Conservation (phyloP, 345 rosid genomes). For the Eucalyptus cloeziana region DNA sequence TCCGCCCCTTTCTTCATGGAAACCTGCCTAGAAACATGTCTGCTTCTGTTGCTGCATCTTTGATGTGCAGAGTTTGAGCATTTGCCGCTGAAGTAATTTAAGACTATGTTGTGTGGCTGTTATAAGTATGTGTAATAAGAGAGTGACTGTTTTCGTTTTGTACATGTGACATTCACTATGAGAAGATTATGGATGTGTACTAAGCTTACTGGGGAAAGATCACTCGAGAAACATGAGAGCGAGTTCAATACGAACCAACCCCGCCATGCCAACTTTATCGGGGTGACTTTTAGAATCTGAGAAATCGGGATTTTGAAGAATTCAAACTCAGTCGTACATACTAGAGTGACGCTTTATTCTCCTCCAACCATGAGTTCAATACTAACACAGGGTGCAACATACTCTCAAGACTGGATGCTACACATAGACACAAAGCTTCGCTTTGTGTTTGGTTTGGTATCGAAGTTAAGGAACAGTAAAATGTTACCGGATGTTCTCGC, state of each 20-base stretch:
- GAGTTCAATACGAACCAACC: background rate
- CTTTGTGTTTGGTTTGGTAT: no score
- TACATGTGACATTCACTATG: background rate
- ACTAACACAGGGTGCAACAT: no score
- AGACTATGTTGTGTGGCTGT: background rate
- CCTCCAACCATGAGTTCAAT: no score
- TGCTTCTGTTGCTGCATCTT: background rate
- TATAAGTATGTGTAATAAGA: background rate
- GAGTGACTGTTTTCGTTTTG: background rate
- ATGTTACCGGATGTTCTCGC: no score
- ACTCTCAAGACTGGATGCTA: no score
- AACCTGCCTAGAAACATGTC: background rate
- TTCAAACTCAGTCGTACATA: no score
- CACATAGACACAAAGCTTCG: no score
- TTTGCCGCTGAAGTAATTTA: background rate
- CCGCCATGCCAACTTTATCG: no score
- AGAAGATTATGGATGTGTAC: background rate
- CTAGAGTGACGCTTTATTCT: no score
- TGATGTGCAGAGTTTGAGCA: background rate
- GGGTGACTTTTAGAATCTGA: background rate
- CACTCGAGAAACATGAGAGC: background rate
- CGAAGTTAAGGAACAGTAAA: no score
- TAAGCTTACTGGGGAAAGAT: background rate
- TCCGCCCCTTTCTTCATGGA: conserved; percentile 53
- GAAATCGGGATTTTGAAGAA: no score